Conservation (phyloP, 345 rosid genomes). For the Salix dunnii region DNA sequence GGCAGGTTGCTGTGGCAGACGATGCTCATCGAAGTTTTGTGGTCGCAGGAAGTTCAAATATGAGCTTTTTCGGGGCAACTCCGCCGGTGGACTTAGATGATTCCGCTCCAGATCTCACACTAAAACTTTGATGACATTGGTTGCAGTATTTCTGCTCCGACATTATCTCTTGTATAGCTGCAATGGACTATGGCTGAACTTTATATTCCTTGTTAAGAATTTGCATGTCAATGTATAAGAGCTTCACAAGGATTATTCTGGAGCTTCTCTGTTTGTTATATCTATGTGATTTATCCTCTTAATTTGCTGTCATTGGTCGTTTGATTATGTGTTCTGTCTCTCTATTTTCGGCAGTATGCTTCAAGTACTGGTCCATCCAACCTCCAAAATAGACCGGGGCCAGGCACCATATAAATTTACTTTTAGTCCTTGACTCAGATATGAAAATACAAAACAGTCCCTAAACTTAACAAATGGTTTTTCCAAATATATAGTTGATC, state of each 20-base stretch:
- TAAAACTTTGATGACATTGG: slow-evolving; percentile 46
- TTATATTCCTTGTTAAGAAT: not conserved
- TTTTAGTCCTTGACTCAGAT: too few species aligned
- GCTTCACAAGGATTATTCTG: slow-evolving; percentile 17
- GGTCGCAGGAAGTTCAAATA: slow-evolving; percentile 28
- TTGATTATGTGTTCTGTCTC: not conserved
- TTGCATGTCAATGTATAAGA: slow-evolving; percentile 5
- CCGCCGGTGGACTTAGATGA: slow-evolving; percentile 34
- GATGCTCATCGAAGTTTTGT: slow-evolving; percentile 25
- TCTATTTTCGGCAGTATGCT: not conserved
- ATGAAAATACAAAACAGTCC: too few species aligned
- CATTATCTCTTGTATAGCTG: slow-evolving; percentile 18
- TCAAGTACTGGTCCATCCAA: too few species aligned
- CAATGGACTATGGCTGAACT: not conserved
- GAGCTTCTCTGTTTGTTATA: slow-evolving; percentile 8
- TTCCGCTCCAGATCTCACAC: slow-evolving; percentile 57
- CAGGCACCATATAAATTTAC: too few species aligned
- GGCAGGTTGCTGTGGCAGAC: slow-evolving; percentile 34
- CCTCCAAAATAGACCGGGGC: too few species aligned
- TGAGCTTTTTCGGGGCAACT: slow-evolving; percentile 35
- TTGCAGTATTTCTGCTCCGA: slow-evolving; percentile 15
- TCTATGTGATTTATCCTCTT: slow-evolving; percentile 6
- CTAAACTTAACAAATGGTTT: too few species aligned
- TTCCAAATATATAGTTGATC: too few species aligned
- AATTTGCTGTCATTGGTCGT: slow-evolving; percentile 3